Conservation (phyloP, 2,329 filamentous ascomycete genomes). For the Teratosphaeria epicoccoides region DNA sequence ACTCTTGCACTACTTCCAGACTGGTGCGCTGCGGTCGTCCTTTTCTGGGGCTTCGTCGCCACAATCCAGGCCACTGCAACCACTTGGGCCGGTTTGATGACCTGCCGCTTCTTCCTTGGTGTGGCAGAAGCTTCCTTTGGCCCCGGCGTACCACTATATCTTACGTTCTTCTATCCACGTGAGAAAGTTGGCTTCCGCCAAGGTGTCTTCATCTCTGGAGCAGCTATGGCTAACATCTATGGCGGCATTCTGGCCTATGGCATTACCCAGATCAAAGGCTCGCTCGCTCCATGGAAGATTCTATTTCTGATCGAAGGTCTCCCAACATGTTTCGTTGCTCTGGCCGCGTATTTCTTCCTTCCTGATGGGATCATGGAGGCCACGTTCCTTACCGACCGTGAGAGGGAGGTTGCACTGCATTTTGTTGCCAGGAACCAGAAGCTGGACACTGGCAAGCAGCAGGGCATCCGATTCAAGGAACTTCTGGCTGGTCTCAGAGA, state of each 20-base stretch:
- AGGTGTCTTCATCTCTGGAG: constrained; percentile 43
- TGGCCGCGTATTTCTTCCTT: constrained; percentile 44
- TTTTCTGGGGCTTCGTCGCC: constrained; percentile 38
- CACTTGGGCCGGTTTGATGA: constrained; percentile 40
- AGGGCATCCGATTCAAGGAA: constrained; percentile 36
- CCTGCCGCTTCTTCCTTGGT: constrained; percentile 36
- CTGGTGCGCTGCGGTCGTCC: constrained; percentile 34
- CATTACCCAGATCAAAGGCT: constrained; percentile 49
- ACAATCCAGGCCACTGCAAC: constrained; percentile 36
- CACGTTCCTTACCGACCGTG: constrained; percentile 44
- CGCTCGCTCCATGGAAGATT: constrained; percentile 50
- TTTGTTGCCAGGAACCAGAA: constrained; percentile 38
- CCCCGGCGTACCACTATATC: constrained; percentile 48
- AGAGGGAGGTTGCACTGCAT: constrained; percentile 46
- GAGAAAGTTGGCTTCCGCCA: constrained; percentile 34
- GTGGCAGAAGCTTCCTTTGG: constrained; percentile 25
- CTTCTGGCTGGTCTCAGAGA: constrained; percentile 36
- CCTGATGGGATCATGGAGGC: constrained; percentile 40
- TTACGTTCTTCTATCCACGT: constrained; percentile 53
- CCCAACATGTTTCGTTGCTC: constrained; percentile 43
- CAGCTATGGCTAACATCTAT: constrained; percentile 68
- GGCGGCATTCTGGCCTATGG: constrained; percentile 52
- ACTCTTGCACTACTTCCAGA: neutral
- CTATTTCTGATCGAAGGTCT: constrained; percentile 54
- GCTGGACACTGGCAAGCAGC: constrained; percentile 28